A percentile compares a stretch with the other conserved stretches of the same genome.
Conservation (phyloP, 73 alveolate genomes). For the Stentor roeselii region DNA sequence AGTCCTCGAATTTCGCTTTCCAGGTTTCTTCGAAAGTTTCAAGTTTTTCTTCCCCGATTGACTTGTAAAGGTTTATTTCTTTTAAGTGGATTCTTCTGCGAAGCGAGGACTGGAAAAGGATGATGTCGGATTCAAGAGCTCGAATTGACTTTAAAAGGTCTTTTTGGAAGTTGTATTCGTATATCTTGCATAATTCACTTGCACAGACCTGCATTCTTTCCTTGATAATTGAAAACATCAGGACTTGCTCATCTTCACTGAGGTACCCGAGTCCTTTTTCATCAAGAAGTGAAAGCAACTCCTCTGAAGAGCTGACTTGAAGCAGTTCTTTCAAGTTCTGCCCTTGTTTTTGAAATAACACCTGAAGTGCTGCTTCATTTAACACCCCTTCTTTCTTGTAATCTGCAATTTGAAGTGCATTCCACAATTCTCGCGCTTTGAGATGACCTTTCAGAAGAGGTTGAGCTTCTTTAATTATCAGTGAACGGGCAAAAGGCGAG, state of each 20-base stretch:
- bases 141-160: constrained; percentile 69
- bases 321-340: constrained; percentile 63
- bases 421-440: constrained; percentile 78
- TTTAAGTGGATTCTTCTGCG: constrained; percentile 56
- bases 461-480: constrained; percentile 32
- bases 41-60: constrained; percentile 82
- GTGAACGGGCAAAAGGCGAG: constrained; percentile 18
- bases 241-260: constrained; percentile 83
- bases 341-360: constrained; percentile 71
- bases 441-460: constrained; percentile 47
- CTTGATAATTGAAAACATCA: constrained; percentile 71
- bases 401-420: constrained; percentile 79
- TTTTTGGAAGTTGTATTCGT: constrained; percentile 66
- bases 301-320: constrained; percentile 66
- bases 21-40: constrained; percentile 73
- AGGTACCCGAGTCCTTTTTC: constrained; percentile 79
- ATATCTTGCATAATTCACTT: constrained; percentile 64
- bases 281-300: constrained; percentile 72
- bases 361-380: constrained; percentile 78
- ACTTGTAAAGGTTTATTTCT: constrained; percentile 70
- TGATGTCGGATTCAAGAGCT: constrained; percentile 24
- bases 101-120: not conserved
- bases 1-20: constrained; percentile 66
- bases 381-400: constrained; percentile 83
- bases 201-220: constrained; percentile 72